These are phyloP conservation scores for Tephrocybe sp. DNA, from an alignment of 768 basidiomycete genomes.

Conservation along the genomic window DNA sequence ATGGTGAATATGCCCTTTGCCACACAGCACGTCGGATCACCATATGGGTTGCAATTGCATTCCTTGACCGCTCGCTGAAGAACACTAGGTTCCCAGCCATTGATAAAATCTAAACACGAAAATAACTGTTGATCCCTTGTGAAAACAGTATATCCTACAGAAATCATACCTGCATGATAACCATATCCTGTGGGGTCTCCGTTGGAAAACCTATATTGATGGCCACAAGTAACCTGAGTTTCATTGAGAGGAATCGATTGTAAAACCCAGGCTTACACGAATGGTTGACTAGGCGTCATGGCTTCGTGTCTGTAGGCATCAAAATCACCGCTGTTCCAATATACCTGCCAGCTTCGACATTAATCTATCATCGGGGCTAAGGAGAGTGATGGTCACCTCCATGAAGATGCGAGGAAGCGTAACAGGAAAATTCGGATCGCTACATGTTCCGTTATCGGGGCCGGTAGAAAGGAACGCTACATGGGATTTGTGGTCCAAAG, in stretches of 20 bases:
- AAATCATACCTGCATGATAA: slow-evolving; percentile 30
- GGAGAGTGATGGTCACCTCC: slow-evolving; percentile 25
- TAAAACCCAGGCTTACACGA: slow-evolving; percentile 26
- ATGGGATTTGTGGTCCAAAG: slow-evolving; percentile 37
- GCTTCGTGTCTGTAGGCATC: slow-evolving; percentile 24
- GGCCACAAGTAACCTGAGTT: not conserved
- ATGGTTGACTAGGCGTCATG: slow-evolving; percentile 31
- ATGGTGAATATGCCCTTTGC: slow-evolving; percentile 32
- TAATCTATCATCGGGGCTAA: not conserved
- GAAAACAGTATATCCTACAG: no score
- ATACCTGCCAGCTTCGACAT: slow-evolving; percentile 20
- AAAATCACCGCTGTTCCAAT: slow-evolving; percentile 26
- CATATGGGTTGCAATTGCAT: slow-evolving; percentile 36
- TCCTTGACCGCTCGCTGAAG: slow-evolving; percentile 43
- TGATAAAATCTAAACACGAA: slow-evolving; percentile 37
- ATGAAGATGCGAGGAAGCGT: slow-evolving; percentile 42
- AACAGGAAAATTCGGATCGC: slow-evolving; percentile 32
- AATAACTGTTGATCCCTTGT: no score
- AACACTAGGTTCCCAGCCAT: slow-evolving; percentile 47
- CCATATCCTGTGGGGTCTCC: slow-evolving; percentile 48
- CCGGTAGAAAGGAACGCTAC: slow-evolving; percentile 38
- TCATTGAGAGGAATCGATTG: not conserved
- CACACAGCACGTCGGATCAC: slow-evolving; percentile 22
- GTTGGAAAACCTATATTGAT: slow-evolving; percentile 25
- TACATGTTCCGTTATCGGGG: slow-evolving; percentile 39